Evolutionary conservation across 805 yeast genomes (phyloP).

Genomic region (Ogataea siamensis): DNA sequence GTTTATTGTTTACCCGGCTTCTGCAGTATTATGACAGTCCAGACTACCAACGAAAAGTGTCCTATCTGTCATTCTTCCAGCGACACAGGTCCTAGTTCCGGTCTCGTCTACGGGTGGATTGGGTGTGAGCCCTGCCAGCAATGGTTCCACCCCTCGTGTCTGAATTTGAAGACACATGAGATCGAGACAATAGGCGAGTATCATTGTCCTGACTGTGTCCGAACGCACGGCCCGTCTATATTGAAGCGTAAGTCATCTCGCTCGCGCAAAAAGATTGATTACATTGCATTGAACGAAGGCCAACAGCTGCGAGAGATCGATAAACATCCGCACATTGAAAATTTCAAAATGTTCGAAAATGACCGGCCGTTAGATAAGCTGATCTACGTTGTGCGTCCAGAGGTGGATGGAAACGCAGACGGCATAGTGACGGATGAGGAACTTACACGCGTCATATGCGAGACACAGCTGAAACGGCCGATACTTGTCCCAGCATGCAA

Average conservation of each 20-base stretch:
- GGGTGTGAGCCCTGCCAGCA: slow-evolving; percentile 53
- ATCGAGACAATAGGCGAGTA: slow-evolving; percentile 42
- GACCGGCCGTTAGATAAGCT: slow-evolving; percentile 26
- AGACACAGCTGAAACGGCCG: slow-evolving; percentile 32
- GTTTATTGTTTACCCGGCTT: slow-evolving; percentile 11
- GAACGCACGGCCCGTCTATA: slow-evolving; percentile 47
- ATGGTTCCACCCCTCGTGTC: slow-evolving; percentile 57
- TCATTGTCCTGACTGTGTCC: slow-evolving; percentile 54
- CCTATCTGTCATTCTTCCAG: slow-evolving; percentile 20
- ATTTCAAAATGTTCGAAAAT: slow-evolving; percentile 33
- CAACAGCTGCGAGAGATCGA: slow-evolving; percentile 49
- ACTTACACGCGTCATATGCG: slow-evolving; percentile 24
- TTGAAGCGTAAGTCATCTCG: slow-evolving; percentile 55
- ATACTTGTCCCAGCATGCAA: slow-evolving; percentile 32
- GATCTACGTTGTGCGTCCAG: slow-evolving; percentile 30
- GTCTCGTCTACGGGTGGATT: slow-evolving; percentile 41
- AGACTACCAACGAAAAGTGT: slow-evolving; percentile 19
- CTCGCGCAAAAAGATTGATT: slow-evolving; percentile 58
- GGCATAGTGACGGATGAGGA: slow-evolving; percentile 27
- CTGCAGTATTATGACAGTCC: slow-evolving; percentile 2
- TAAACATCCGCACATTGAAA: slow-evolving; percentile 56
- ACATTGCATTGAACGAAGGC: slow-evolving; percentile 77
- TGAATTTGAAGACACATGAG: slow-evolving; percentile 37
- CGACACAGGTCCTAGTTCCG: slow-evolving; percentile 3
- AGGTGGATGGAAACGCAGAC: slow-evolving; percentile 14